phyloP scores from a whole-genome alignment of 495 filamentous ascomycete genomes.

The Trichocladium antarcticum region DNA sequence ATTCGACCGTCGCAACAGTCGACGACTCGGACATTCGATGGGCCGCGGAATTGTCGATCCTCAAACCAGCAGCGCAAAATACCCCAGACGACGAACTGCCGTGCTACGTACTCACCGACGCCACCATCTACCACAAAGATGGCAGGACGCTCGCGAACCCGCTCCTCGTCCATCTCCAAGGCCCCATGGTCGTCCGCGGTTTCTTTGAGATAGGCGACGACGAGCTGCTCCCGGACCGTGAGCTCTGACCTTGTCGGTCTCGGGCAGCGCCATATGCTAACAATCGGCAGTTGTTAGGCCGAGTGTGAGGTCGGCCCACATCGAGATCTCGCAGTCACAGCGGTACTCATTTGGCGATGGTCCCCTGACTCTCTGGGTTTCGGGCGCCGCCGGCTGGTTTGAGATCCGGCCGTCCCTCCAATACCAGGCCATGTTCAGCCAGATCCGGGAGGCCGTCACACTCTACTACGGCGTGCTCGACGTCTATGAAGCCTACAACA shows the following conservation, averaged over 20 bases:
- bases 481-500: conserved; percentile 24
- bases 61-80: conserved; percentile 20
- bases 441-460: conserved; percentile 58
- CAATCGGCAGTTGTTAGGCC: conserved; percentile 32
- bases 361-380: conserved; percentile 60
- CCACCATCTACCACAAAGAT: conserved; percentile 34
- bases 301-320: conserved; percentile 38
- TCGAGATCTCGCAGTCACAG: conserved; percentile 53
- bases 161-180: conserved; percentile 31
- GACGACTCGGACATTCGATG: conserved; percentile 22
- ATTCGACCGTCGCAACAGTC: conserved; percentile 22
- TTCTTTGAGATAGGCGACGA: conserved; percentile 30
- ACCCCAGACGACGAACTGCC: conserved; percentile 28
- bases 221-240: background rate
- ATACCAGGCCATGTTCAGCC: conserved; percentile 51
- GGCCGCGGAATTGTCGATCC: conserved; percentile 24
- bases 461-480: conserved; percentile 54
- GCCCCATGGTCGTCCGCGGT: conserved; percentile 37
- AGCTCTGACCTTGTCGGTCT: background rate
- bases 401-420: conserved; percentile 51
- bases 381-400: conserved; percentile 70
- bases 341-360: conserved; percentile 61
- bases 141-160: conserved; percentile 33
- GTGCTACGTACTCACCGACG: conserved; percentile 35
- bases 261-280: conserved; percentile 14